These are phyloP conservation scores for Parachaetomium inaequale DNA, from an alignment of 495 filamentous ascomycete genomes.

Conservation along the genomic window DNA sequence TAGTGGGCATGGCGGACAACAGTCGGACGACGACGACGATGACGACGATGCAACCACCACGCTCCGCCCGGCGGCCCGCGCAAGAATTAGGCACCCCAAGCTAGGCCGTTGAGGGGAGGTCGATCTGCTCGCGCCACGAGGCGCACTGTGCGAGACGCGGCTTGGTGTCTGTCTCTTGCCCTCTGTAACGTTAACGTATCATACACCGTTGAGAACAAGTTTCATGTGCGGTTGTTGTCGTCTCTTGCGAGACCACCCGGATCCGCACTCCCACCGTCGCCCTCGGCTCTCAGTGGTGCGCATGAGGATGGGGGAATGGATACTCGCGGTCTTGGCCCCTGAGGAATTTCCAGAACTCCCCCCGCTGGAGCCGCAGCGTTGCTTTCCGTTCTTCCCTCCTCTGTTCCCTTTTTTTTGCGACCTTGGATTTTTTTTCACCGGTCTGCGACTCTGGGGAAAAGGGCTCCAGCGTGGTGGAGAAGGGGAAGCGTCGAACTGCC, in stretches of 20 bases:
- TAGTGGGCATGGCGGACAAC: too few species aligned
- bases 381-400: neutral
- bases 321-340: constrained; percentile 9
- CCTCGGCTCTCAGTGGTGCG: constrained; percentile 2
- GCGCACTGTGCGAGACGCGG: neutral
- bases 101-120: neutral
- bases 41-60: neutral
- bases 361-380: constrained; percentile 9
- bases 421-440: neutral
- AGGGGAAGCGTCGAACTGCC: constrained; percentile 1
- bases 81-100: neutral
- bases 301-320: neutral
- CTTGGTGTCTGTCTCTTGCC: neutral
- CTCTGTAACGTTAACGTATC: neutral
- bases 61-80: neutral
- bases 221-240: neutral
- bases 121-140: neutral
- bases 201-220: neutral
- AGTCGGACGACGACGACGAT: neutral
- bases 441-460: neutral
- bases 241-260: neutral
- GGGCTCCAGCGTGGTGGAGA: constrained; percentile 1
- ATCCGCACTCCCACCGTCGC: neutral
- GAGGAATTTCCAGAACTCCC: neutral
- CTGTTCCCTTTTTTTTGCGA: neutral